These are phyloP conservation scores for Nigrospora osmanthi DNA, from an alignment of 2,329 filamentous ascomycete species.

Conservation along the genomic window DNA sequence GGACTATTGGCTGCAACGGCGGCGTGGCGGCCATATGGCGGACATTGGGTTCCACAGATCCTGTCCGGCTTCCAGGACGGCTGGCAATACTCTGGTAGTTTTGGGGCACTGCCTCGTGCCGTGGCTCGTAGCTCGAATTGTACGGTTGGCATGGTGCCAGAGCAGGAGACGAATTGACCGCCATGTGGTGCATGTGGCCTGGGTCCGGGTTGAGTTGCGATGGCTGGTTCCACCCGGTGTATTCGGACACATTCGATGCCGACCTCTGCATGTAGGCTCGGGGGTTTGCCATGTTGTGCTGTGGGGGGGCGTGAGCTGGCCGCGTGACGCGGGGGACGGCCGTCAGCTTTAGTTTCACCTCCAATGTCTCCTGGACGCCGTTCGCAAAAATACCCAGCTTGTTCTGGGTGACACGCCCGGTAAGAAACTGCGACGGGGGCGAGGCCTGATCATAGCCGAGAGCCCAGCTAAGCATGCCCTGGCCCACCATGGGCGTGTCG, in stretches of 20 bases:
- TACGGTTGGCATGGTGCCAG: conserved; percentile 20
- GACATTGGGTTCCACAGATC: conserved; percentile 14
- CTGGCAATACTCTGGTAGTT: conserved; percentile 10
- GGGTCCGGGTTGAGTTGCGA: conserved; percentile 59
- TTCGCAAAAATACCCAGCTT: conserved; percentile 76
- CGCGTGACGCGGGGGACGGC: conserved; percentile 55
- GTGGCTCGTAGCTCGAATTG: conserved; percentile 14
- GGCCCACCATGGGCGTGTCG: conserved; percentile 85
- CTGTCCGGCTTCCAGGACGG: conserved; percentile 13
- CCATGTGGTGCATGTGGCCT: conserved; percentile 5
- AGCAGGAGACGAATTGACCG: conserved; percentile 14
- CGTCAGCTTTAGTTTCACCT: conserved; percentile 84
- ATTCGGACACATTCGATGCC: conserved; percentile 47
- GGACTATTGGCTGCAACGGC: conserved; percentile 9
- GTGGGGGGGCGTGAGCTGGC: conserved; percentile 12
- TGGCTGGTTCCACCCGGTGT: conserved; percentile 71
- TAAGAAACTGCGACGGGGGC: conserved; percentile 57
- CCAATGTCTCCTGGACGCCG: conserved; percentile 78
- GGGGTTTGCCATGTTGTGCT: conserved; percentile 8
- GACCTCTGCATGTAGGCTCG: conserved; percentile 10
- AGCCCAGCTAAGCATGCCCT: conserved; percentile 87
- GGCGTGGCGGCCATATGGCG: conserved; percentile 9
- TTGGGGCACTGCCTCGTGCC: conserved; percentile 8
- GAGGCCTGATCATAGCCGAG: conserved; percentile 36
- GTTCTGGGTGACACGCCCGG: conserved; percentile 84